Conservation (phyloP, 192 early-diverging fungal genomes). For the Globomyces pollinis-pini region DNA sequence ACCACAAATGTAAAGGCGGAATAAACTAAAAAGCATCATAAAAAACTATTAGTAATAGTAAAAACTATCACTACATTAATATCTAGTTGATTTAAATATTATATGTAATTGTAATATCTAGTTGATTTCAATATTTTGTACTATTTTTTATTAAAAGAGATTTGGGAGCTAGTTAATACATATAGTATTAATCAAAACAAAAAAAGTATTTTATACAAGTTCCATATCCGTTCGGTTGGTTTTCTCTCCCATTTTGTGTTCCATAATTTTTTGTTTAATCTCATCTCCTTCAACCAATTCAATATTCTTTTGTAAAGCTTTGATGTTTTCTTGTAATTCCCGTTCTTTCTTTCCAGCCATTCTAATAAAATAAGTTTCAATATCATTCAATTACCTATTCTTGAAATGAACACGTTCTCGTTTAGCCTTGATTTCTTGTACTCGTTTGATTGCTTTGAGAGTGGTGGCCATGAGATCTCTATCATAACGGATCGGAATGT, state of each 20-base stretch:
- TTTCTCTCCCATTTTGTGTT: conserved; percentile 48
- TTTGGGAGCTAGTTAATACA: no score
- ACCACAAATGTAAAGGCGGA: no score
- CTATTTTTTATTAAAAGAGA: no score
- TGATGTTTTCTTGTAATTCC: conserved; percentile 67
- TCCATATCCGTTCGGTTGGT: conserved; percentile 61
- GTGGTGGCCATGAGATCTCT: conserved; percentile 94
- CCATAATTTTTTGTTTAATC: conserved; percentile 54
- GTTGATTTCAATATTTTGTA: no score
- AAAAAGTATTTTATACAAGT: conserved; percentile 52
- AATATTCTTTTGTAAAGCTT: conserved; percentile 76
- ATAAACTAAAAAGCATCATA: no score
- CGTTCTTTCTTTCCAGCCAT: conserved; percentile 80
- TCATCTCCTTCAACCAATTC: conserved; percentile 66
- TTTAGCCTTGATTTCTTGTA: conserved; percentile 87
- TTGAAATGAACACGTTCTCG: conserved; percentile 91
- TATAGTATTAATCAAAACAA: no score
- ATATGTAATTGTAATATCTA: no score
- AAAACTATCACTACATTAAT: no score
- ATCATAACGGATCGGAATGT: conserved; percentile 97
- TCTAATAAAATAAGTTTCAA: no score
- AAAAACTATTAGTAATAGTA: no score
- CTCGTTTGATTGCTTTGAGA: conserved; percentile 96
- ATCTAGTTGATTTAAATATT: no score
- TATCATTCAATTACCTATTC: conserved; percentile 21